Evolutionary conservation across 2,329 filamentous ascomycete genomes (phyloP).

Genomic region (Fusarium sp.): DNA sequence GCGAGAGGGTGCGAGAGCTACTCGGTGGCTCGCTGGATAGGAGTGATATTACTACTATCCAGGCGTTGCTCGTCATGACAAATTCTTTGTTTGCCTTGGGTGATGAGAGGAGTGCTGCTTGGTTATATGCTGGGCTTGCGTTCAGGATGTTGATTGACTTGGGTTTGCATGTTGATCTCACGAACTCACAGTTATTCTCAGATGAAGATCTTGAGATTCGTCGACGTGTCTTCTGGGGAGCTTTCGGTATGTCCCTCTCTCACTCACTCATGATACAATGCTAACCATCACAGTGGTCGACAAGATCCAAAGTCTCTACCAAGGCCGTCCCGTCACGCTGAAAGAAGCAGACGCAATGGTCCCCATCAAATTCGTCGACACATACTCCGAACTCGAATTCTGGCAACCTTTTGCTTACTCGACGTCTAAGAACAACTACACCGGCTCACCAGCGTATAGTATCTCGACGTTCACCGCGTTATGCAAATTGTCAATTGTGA

Average conservation of each 20-base stretch:
- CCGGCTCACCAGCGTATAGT: conserved; percentile 45
- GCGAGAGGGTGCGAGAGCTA: conserved; percentile 58
- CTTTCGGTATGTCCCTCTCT: too few species aligned
- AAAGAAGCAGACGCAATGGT: conserved; percentile 60
- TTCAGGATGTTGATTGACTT: conserved; percentile 56
- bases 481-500: conserved; percentile 23
- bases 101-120: conserved; percentile 63
- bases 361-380: conserved; percentile 60
- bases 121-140: conserved; percentile 64
- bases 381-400: conserved; percentile 63
- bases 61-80: conserved; percentile 63
- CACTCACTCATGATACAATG: too few species aligned
- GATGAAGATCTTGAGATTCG: conserved; percentile 36
- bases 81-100: conserved; percentile 61
- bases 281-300: conserved; percentile 47
- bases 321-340: conserved; percentile 61
- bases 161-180: conserved; percentile 54
- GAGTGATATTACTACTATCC: conserved; percentile 65
- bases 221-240: conserved; percentile 40
- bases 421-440: conserved; percentile 3
- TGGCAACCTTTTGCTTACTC: conserved; percentile 57
- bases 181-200: conserved; percentile 4
- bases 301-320: conserved; percentile 66
- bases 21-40: conserved; percentile 58
- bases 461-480: conserved; percentile 43